Base-by-base conservation (phyloP, 169 alveolate genomes). In the Plasmodium malariae region DNA sequence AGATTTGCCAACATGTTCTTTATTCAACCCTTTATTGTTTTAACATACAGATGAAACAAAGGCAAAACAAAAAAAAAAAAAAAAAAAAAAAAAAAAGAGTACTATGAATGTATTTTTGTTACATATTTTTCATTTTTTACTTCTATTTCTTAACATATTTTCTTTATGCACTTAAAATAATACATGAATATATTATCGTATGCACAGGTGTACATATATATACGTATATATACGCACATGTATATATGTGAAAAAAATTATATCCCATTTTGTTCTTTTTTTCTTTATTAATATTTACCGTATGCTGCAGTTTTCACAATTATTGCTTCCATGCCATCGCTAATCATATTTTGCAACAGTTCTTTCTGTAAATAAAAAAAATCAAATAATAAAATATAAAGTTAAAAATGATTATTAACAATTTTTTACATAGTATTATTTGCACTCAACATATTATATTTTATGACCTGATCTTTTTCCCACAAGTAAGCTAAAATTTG, bases 331-430 rank as follows among this genome's bases (percentile, higher is more conserved):
- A 97, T 88, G 17, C 96, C 96, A 74, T 96, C 93, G 12, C 95
- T 96, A 34, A 97, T 93, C 98, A 98, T 98, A 88, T 96, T 95
- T 62, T 95, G 89, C 55, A 98, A 95, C 37, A 98, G 91, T 51
- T 96, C 95, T 21, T 94, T 87, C 92, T 98, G 95, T 48, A 96
- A 97, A 69, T 92, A 37, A 59, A 94, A 93, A 98, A 98, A 97
- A 78, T 96, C 74, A 95, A 89, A 21, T 67, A 72, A 26, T 95
- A 67, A 24, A 92, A 92, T 37, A 68, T 68, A 68, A 40, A 68
- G 12, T 3, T 24, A 17, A 5, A 68, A 9, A 14, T 32, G 28
- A 32, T 63, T 32, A 32, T 5, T 7, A 17, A 11, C 34, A 5
- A 32, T 63, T 63, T 63, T 30, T 63, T 12, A 14, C 19, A 34